Evolutionary conservation across 257 asterid genomes (phyloP).

Genomic region (Rehmannia glutinosa): DNA sequence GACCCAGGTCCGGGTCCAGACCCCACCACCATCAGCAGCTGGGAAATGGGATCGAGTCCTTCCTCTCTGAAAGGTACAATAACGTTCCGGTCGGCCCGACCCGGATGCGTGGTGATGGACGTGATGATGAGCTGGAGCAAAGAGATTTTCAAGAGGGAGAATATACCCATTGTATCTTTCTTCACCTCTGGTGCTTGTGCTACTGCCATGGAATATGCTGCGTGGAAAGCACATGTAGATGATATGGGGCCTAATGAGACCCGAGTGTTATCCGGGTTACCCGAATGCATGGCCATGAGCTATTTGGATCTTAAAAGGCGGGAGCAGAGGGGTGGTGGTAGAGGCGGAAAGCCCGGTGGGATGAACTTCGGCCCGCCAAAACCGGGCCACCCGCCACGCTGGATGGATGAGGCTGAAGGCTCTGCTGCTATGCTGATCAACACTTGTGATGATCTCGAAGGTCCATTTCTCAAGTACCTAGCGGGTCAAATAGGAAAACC

Average conservation of each 20-base stretch:
- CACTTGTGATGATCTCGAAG: constrained; percentile 56
- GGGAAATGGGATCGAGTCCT: constrained; percentile 43
- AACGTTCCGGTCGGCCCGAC: constrained; percentile 21
- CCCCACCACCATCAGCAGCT: constrained; percentile 27
- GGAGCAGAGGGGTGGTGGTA: constrained; percentile 8
- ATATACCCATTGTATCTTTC: constrained; percentile 43
- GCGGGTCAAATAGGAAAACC: constrained; percentile 33
- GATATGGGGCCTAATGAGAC: constrained; percentile 41
- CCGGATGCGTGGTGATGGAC: constrained; percentile 58
- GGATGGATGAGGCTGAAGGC: constrained; percentile 52
- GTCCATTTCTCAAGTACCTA: constrained; percentile 43
- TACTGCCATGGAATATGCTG: constrained; percentile 58
- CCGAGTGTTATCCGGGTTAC: constrained; percentile 39
- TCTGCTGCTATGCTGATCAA: constrained; percentile 50
- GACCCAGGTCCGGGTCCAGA: background rate
- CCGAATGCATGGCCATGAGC: constrained; percentile 41
- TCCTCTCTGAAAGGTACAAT: constrained; percentile 29
- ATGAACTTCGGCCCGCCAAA: constrained; percentile 34
- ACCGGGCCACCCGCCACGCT: constrained; percentile 40
- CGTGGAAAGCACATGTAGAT: constrained; percentile 45
- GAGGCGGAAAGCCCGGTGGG: constrained; percentile 21
- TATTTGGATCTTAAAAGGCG: constrained; percentile 37
- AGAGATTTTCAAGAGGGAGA: constrained; percentile 41
- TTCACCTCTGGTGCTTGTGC: constrained; percentile 65
- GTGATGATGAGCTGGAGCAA: constrained; percentile 76